Percentiles rank a stretch among this genome's conserved stretches.
Evolutionary conservation across 495 filamentous ascomycete species (phyloP).

Genomic region (Parathielavia appendiculata): DNA sequence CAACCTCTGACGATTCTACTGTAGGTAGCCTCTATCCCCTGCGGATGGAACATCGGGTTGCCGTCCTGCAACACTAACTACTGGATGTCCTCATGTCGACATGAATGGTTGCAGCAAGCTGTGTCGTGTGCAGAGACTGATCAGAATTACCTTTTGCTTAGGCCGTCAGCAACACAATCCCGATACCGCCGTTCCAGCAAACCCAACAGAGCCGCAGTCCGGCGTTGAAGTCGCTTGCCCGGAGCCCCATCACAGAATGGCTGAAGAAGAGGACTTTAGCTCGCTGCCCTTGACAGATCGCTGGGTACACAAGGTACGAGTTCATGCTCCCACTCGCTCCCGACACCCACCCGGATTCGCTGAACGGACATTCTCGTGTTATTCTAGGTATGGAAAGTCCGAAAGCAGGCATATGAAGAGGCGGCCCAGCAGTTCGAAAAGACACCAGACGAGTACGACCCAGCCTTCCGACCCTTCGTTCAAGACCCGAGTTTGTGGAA

Average conservation of each 20-base stretch:
- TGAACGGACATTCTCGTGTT: background rate
- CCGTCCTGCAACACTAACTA: too few relatives aligned
- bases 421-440: slow-evolving; percentile 79
- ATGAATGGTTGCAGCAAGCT: slow-evolving; percentile 18
- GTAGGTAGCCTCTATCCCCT: slow-evolving; percentile 7
- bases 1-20: too few relatives aligned
- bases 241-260: slow-evolving; percentile 42
- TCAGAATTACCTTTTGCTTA: slow-evolving; percentile 19
- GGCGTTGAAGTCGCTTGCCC: background rate
- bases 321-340: background rate
- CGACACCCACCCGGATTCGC: background rate
- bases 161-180: slow-evolving; percentile 8
- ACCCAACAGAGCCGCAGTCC: background rate
- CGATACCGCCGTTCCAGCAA: slow-evolving; percentile 7
- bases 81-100: background rate
- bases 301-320: slow-evolving; percentile 77
- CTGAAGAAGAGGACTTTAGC: slow-evolving; percentile 80
- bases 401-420: slow-evolving; percentile 93
- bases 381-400: slow-evolving; percentile 87
- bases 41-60: too few relatives aligned
- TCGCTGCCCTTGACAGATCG: slow-evolving; percentile 74
- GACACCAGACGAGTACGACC: slow-evolving; percentile 81
- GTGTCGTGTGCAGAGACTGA: slow-evolving; percentile 26
- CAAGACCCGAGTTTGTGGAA: slow-evolving; percentile 87
- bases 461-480: slow-evolving; percentile 78